Conservation (phyloP, 306 rosid species). For the Prunus mume region DNA sequence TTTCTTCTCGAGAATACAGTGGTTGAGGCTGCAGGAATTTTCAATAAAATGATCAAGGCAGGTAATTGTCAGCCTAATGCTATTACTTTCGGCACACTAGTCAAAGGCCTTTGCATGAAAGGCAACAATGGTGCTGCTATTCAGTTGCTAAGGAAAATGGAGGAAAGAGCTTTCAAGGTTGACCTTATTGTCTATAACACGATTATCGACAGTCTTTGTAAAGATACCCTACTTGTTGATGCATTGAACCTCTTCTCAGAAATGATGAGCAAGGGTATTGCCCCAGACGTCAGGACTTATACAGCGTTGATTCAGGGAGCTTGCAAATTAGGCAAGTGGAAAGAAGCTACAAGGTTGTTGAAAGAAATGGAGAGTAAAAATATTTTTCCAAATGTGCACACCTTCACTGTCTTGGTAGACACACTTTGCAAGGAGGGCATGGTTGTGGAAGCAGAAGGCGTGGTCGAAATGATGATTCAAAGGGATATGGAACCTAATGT, state of each 20-base stretch:
- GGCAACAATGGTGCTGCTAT: too few relatives aligned
- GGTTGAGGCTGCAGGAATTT: constrained; percentile 26
- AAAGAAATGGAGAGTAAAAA: constrained; percentile 30
- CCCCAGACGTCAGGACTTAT: constrained; percentile 25
- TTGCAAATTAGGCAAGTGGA: constrained; percentile 21
- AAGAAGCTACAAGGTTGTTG: constrained; percentile 29
- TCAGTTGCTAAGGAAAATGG: constrained; percentile 27
- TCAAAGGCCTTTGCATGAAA: too few relatives aligned
- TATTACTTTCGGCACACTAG: too few relatives aligned
- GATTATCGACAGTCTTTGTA: constrained; percentile 37
- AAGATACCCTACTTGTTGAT: constrained; percentile 23
- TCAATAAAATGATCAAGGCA: constrained; percentile 14
- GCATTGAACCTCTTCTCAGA: constrained; percentile 24
- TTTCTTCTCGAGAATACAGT: constrained; percentile 24
- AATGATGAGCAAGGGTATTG: constrained; percentile 18
- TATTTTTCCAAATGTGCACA: neutral
- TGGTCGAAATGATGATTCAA: neutral
- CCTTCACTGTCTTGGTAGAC: too few relatives aligned
- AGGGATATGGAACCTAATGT: constrained; percentile 11
- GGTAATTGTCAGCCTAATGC: constrained; percentile 20
- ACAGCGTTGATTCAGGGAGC: constrained; percentile 16
- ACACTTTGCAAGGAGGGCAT: too few relatives aligned
- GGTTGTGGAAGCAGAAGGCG: too few relatives aligned
- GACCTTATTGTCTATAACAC: constrained; percentile 23
- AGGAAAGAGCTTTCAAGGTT: constrained; percentile 10